phyloP scores from a whole-genome alignment of 495 filamentous ascomycete species.

The Viridothelium virens region DNA sequence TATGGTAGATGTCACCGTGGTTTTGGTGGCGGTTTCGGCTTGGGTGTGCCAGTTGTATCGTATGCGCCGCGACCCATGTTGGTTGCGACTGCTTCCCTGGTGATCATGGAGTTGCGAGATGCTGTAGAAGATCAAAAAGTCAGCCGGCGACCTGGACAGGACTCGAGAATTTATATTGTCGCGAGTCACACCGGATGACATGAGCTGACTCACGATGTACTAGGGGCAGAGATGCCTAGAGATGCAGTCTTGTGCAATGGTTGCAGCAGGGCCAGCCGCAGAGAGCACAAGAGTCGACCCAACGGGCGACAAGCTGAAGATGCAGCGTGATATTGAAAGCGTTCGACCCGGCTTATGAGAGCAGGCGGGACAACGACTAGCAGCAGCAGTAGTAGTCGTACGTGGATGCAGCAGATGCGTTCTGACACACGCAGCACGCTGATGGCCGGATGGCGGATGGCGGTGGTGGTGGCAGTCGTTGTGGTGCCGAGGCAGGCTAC shows the following conservation, averaged over 20 bases:
- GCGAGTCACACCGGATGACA: slow-evolving; percentile 9
- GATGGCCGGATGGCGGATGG: no score
- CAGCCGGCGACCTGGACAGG: slow-evolving; percentile 9
- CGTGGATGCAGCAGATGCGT: slow-evolving; percentile 6
- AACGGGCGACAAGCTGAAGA: neutral
- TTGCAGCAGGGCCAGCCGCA: slow-evolving; percentile 11
- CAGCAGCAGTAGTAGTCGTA: slow-evolving; percentile 2
- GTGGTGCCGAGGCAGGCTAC: neutral
- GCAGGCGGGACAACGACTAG: neutral
- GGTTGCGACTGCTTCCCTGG: slow-evolving; percentile 20
- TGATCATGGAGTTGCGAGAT: slow-evolving; percentile 22
- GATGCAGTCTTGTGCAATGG: slow-evolving; percentile 4
- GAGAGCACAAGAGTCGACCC: neutral
- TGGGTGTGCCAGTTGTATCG: slow-evolving; percentile 24
- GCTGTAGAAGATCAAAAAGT: slow-evolving; percentile 7
- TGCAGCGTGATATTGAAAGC: slow-evolving; percentile 2
- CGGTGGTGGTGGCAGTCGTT: no score
- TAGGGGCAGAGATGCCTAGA: slow-evolving; percentile 5
- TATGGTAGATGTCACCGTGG: slow-evolving; percentile 16
- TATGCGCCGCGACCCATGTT: slow-evolving; percentile 29
- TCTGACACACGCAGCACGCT: neutral
- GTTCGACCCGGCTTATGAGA: slow-evolving; percentile 6
- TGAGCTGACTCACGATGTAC: neutral
- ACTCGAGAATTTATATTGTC: slow-evolving; percentile 6
- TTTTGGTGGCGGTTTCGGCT: slow-evolving; percentile 25